phyloP scores from a whole-genome alignment of 2,329 filamentous ascomycete genomes.

The Venturia pyrina region DNA sequence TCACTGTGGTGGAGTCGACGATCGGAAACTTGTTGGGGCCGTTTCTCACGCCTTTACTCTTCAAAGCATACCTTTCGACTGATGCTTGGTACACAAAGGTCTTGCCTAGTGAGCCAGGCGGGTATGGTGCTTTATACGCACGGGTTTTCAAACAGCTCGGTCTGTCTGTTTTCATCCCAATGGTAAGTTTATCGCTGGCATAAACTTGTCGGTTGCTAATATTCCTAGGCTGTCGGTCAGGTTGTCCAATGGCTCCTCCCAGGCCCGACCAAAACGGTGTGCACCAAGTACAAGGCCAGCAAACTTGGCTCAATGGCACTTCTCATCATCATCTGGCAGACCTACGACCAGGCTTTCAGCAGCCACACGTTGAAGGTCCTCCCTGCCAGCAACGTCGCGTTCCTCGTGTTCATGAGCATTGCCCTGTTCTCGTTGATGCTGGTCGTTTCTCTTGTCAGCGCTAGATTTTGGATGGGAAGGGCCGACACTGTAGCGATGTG shows the following conservation, averaged over 20 bases:
- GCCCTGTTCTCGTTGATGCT: slow-evolving; percentile 54
- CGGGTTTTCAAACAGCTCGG: slow-evolving; percentile 60
- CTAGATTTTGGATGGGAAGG: slow-evolving; percentile 43
- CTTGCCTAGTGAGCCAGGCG: slow-evolving; percentile 43
- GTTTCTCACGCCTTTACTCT: slow-evolving; percentile 55
- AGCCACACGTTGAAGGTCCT: slow-evolving; percentile 51
- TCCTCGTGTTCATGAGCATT: slow-evolving; percentile 60
- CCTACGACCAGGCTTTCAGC: slow-evolving; percentile 56
- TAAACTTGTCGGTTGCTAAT: not conserved
- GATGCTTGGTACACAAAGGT: slow-evolving; percentile 45
- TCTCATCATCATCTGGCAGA: slow-evolving; percentile 51
- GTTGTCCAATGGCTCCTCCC: slow-evolving; percentile 46
- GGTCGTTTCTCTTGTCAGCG: slow-evolving; percentile 47
- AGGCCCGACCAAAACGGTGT: slow-evolving; percentile 43
- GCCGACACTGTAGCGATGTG: slow-evolving; percentile 60
- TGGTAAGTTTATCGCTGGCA: slow-evolving; percentile 24
- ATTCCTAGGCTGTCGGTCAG: slow-evolving; percentile 43
- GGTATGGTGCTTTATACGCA: slow-evolving; percentile 53
- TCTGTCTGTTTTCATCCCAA: slow-evolving; percentile 54
- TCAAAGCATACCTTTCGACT: slow-evolving; percentile 49
- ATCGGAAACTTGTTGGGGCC: slow-evolving; percentile 60
- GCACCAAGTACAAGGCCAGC: slow-evolving; percentile 33
- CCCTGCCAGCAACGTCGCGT: slow-evolving; percentile 51
- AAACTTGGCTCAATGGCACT: slow-evolving; percentile 37
- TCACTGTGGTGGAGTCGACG: slow-evolving; percentile 51